Evolutionary conservation across 208 protist genomes (phyloP), one percentile per base, ranked within the genome.

Genomic region (Wallacemonas sp.): DNA sequence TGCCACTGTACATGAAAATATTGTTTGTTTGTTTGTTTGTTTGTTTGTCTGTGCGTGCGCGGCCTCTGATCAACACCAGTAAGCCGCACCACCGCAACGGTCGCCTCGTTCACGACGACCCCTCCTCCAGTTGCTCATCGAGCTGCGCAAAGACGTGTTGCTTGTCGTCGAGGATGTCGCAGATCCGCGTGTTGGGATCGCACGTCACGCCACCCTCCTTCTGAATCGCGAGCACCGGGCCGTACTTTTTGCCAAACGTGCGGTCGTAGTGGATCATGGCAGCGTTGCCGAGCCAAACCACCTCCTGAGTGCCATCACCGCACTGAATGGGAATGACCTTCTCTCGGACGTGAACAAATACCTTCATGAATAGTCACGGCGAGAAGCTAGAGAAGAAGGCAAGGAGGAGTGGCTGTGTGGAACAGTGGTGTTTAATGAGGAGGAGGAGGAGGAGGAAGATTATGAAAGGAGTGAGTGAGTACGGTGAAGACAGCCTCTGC

Each of bases 241-340:
- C 92, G 49, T 86, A 90, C 41, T 69, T 60, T 23, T 71, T 64
- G 1, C 92, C 88, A 65, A 93, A 88, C 24, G 55, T 87, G 29
- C 63, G 49, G 71, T 96, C 88, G 75, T 96, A 96, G 61, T 90
- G 87, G n/a, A 93, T 78, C 82, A 96, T 92, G 0, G 88, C 92
- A 2, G 89, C 92, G 63, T 92, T 83, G 43, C 85, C 88, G 5
- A 96, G 78, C 89, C 92, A 96, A 29, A 76, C 62, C 11, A 95
- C 76, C 29, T 82, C 56, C 76, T 96, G 91, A 23, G 82, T 92
- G 63, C 91, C 91, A 63, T 93, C 87, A 19, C 91, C 91, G 66
- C 91, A 96, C 70, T 94, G 76, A 26, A 95, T 70, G 1, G 65
- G 32, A 48, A 96, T 91, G 14, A 93, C 63, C 65, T 93, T 94